phyloP scores from a whole-genome alignment of 352 stramenopile genomes.

The Phytophthora niederhauseri region DNA sequence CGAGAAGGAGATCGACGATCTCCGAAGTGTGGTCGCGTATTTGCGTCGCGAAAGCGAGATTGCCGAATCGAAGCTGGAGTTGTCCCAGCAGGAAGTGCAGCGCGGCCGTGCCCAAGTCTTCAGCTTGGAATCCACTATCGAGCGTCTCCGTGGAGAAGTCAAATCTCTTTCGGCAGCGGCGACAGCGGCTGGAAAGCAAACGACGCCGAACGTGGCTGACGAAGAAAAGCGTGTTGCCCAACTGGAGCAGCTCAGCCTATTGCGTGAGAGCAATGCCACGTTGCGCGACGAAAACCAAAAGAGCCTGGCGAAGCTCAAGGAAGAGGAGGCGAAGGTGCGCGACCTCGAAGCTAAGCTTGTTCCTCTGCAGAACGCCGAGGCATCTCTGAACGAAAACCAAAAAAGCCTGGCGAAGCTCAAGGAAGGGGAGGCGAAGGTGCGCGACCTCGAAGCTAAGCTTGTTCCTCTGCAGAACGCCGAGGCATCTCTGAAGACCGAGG shows the following conservation, averaged over 20 bases:
- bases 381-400: slow-evolving; percentile 76
- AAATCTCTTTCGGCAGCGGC: slow-evolving; percentile 44
- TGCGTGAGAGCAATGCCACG: slow-evolving; percentile 83
- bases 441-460: slow-evolving; percentile 57
- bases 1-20: slow-evolving; percentile 74
- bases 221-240: slow-evolving; percentile 64
- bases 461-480: slow-evolving; percentile 55
- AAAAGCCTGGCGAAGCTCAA: slow-evolving; percentile 60
- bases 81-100: slow-evolving; percentile 72
- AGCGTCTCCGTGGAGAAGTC: slow-evolving; percentile 64
- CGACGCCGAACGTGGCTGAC: slow-evolving; percentile 17
- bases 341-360: slow-evolving; percentile 58
- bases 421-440: slow-evolving; percentile 54
- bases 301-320: slow-evolving; percentile 54
- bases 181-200: slow-evolving; percentile 20
- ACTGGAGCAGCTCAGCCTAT: slow-evolving; percentile 73
- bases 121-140: slow-evolving; percentile 61
- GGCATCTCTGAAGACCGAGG: slow-evolving; percentile 47
- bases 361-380: slow-evolving; percentile 54
- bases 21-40: slow-evolving; percentile 74
- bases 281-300: slow-evolving; percentile 77
- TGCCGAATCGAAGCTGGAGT: slow-evolving; percentile 66
- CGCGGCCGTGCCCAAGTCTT: slow-evolving; percentile 58
- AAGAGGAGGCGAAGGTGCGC: slow-evolving; percentile 55
- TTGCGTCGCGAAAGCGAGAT: slow-evolving; percentile 77